Base-by-base conservation (phyloP, 768 basidiomycete species). In the Russula abietina region DNA sequence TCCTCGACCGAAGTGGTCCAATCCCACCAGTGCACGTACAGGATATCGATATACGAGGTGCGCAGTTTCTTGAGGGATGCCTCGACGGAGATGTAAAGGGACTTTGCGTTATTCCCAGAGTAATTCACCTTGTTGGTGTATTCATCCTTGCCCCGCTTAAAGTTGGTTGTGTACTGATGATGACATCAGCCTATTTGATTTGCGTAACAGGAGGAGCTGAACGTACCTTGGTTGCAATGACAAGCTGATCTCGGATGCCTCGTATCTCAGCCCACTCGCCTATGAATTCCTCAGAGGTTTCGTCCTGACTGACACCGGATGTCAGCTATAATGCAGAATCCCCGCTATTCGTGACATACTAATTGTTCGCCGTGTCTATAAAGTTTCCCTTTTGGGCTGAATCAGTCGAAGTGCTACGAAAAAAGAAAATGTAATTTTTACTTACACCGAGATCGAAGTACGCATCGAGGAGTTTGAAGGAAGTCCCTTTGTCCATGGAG, bases 1-100 rank as follows among this genome's bases (percentile, higher is more conserved):
- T 60, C 59, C 32, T 60, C 59, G 6, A 60, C 73, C 12, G 74
- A 75, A 6, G 79, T 79, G 10, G 75, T 70, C 62, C 74, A 79
- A 61, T 81, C 80, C 81, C 78, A 78, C 74, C 76, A 81, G 66
- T 84, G 83, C 6, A 83, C 67, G 62, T 85, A 83, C 33, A 84
- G 69, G 54, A 85, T 76, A 66, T 85, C 83, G 67, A 85, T 53
- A 33, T 81, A 87, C n/a, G 78, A 73, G 0, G 84, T 86, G 49
- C 82, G 73, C 22, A 88, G 75, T 63, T 83, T 85, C 64, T 74
- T 74, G 58, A 81, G 71, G 39, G 73, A 75, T 2, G 70, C 73
- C n/a, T 73, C 71, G 5, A 77, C 69, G 7, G 72, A 75, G 49
- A 74, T 24, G 39, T 62, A 65, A 50, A 78, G 58, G 1, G 67